Percentiles rank a stretch among this genome's conserved stretches.
phyloP scores from a whole-genome alignment of 345 rosid genomes.

The Gossypium anomalum region DNA sequence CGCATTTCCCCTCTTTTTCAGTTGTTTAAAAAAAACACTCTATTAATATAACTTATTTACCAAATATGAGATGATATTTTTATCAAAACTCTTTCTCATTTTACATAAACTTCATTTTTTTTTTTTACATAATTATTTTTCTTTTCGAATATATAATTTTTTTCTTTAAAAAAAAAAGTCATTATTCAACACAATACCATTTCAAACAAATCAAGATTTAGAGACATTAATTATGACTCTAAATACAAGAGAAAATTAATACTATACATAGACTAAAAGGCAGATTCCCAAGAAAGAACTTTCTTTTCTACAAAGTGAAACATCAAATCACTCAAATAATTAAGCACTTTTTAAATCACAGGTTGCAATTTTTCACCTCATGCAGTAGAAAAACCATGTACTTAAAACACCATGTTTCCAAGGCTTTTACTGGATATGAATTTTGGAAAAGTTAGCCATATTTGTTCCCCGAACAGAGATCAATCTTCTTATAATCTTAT shows the following conservation, averaged over 20 bases:
- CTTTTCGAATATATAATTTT: no score
- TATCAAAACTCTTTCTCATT: no score
- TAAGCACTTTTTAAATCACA: neutral
- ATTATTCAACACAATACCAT: neutral
- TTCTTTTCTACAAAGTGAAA: neutral
- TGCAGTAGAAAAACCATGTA: neutral
- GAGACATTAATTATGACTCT: neutral
- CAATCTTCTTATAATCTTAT: constrained; percentile 29
- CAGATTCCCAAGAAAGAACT: neutral
- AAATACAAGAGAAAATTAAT: neutral
- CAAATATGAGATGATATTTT: no score
- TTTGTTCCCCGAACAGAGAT: constrained; percentile 16
- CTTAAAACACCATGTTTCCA: neutral
- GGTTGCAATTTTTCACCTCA: neutral
- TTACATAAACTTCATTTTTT: no score
- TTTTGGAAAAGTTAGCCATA: neutral
- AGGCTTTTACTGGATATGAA: constrained; percentile 10
- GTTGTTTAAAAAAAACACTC: no score
- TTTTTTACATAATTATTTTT: no score
- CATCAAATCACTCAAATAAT: neutral
- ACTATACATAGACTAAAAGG: neutral
- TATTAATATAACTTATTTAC: no score
- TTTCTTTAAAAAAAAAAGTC: neutral
- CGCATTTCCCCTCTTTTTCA: neutral
- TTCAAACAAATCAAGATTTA: neutral